These are phyloP conservation scores for Podospora bellae-mahoneyi DNA, from an alignment of 495 filamentous ascomycete species.

Conservation along the genomic window DNA sequence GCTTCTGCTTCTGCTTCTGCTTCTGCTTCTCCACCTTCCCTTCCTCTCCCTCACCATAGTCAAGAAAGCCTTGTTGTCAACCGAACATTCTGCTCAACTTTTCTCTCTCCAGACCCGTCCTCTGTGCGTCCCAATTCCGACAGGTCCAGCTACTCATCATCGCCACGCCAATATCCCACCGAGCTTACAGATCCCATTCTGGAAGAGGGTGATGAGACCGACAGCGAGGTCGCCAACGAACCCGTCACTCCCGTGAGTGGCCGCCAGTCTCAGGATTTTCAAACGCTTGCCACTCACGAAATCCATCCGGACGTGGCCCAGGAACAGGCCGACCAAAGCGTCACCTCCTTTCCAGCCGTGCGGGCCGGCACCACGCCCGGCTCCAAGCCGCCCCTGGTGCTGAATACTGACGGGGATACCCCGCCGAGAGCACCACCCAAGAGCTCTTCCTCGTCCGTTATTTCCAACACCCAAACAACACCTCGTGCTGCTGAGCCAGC, in stretches of 20 bases:
- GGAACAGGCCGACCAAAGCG: constrained; percentile 31
- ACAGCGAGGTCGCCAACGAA: constrained; percentile 47
- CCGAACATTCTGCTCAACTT: constrained; percentile 19
- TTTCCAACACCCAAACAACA: constrained; percentile 9
- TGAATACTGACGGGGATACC: constrained; percentile 31
- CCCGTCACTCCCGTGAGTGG: constrained; percentile 49
- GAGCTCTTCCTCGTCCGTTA: constrained; percentile 5
- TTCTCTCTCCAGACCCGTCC: constrained; percentile 17
- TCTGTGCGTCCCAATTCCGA: constrained; percentile 17
- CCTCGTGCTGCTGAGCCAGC: constrained; percentile 14
- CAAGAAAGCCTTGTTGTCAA: not conserved
- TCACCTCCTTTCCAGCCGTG: constrained; percentile 25
- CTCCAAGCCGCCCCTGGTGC: constrained; percentile 27
- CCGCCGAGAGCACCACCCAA: constrained; percentile 13
- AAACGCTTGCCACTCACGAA: constrained; percentile 41
- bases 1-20: not conserved
- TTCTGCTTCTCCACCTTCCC: not conserved
- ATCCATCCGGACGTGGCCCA: constrained; percentile 30
- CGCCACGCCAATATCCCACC: constrained; percentile 41
- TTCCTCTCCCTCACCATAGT: constrained; percentile 2
- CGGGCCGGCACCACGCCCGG: constrained; percentile 22
- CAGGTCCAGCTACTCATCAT: constrained; percentile 29
- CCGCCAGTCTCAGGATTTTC: constrained; percentile 50
- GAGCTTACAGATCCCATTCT: constrained; percentile 43
- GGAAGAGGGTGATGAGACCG: constrained; percentile 49